Evolutionary conservation across 345 rosid genomes (phyloP).

Genomic region (Microthlaspi erraticum): DNA sequence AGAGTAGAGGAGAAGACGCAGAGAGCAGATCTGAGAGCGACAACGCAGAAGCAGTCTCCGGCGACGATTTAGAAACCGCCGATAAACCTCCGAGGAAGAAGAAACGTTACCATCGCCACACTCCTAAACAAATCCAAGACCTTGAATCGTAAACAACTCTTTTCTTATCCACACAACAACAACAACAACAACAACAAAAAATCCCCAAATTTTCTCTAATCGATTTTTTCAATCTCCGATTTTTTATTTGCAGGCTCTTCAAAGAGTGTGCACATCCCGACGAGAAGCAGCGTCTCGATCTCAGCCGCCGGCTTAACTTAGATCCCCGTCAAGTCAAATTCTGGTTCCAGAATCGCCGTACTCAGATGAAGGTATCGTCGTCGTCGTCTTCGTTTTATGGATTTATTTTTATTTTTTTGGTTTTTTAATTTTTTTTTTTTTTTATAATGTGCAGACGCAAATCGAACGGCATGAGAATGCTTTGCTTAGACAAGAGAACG

Average conservation of each 20-base stretch:
- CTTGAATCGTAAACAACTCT: conserved; percentile 73
- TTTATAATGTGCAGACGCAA: conserved; percentile 62
- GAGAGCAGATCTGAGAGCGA: conserved; percentile 96
- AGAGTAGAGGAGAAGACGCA: conserved; percentile 57
- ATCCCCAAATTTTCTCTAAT: not conserved
- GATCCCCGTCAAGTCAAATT: conserved; percentile 92
- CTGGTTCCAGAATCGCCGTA: conserved; percentile 96
- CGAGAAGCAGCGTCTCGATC: conserved; percentile 87
- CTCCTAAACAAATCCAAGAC: conserved; percentile 97
- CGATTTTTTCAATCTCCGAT: not conserved
- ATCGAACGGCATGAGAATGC: conserved; percentile 90
- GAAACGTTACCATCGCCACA: conserved; percentile 97
- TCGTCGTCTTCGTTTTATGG: not conserved
- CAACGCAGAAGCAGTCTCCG: conserved; percentile 82
- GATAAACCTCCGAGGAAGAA: conserved; percentile 77
- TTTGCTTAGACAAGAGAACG: conserved; percentile 82
- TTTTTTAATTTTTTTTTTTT: not conserved
- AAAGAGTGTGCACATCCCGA: conserved; percentile 96
- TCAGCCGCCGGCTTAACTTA: conserved; percentile 71
- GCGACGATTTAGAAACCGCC: conserved; percentile 78
- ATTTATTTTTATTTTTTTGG: not conserved
- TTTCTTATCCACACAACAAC: not conserved
- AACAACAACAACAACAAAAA: not conserved
- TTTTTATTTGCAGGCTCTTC: conserved; percentile 51
- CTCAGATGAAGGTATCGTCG: conserved; percentile 81